Evolutionary conservation across 441 rosid species (phyloP).

Genomic region (Codiaeum variegatum): DNA sequence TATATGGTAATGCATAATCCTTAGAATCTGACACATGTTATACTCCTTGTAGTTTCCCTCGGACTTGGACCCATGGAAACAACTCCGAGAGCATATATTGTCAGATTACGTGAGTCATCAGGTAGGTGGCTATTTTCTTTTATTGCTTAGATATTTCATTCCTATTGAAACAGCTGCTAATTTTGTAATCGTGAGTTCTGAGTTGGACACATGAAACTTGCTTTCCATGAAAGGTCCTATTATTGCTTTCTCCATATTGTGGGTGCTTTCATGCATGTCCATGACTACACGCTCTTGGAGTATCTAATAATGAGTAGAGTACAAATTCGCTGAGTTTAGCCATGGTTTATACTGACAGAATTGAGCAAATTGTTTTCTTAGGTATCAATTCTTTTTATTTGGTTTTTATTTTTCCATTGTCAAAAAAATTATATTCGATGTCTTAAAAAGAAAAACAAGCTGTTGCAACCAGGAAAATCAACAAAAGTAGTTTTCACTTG

Average conservation of each 20-base stretch:
- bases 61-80: slow-evolving; percentile 87
- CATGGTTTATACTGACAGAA: neutral
- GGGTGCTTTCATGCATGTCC: neutral
- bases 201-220: neutral
- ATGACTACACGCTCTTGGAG: neutral
- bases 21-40: slow-evolving; percentile 13
- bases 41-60: slow-evolving; percentile 64
- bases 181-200: neutral
- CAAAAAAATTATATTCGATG: no score
- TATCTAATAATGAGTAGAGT: neutral
- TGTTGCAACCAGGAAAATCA: no score
- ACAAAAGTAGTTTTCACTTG: no score
- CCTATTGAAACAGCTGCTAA: slow-evolving; percentile 15
- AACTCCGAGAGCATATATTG: slow-evolving; percentile 73
- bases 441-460: no score
- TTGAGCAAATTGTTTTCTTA: no score
- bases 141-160: slow-evolving; percentile 9
- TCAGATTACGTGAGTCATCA: slow-evolving; percentile 79
- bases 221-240: neutral
- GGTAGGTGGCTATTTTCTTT: slow-evolving; percentile 41
- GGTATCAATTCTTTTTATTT: no score
- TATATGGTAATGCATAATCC: slow-evolving; percentile 19
- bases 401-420: no score
- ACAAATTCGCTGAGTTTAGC: neutral
- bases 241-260: no score